Conservation (phyloP, 1,139 yeast genomes). For the Pneumocystis oryctolagi region DNA sequence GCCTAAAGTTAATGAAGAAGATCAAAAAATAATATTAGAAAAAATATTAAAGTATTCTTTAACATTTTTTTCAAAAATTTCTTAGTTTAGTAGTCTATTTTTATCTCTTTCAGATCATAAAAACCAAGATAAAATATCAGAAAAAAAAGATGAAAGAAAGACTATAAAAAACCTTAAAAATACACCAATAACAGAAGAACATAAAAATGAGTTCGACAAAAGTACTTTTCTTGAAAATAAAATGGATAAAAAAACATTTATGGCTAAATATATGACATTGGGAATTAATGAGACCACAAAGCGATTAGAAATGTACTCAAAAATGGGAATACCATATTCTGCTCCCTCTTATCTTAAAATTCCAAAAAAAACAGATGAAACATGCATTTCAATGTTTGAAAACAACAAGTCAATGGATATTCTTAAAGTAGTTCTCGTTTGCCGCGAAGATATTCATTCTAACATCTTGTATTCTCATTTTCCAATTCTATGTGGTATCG, state of each 20-base stretch:
- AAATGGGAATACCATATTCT: not conserved
- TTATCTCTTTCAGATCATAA: not conserved
- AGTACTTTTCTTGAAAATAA: not conserved
- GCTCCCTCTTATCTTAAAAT: not conserved
- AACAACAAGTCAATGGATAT: not conserved
- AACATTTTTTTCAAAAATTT: not conserved
- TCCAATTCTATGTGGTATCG: not conserved
- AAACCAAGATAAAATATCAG: not conserved
- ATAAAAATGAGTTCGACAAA: too few species aligned
- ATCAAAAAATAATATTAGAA: not conserved
- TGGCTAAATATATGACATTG: not conserved
- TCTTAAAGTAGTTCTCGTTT: not conserved
- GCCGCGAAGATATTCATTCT: not conserved
- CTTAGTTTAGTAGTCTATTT: not conserved
- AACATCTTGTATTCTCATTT: not conserved
- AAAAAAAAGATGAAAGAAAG: not conserved
- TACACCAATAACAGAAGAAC: not conserved
- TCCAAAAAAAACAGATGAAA: not conserved
- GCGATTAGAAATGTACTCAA: not conserved
- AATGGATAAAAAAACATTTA: not conserved
- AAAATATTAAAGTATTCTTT: not conserved
- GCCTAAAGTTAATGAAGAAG: not conserved
- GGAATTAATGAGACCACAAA: slow-evolving; percentile 1
- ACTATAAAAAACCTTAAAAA: too few species aligned
- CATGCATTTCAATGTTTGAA: not conserved